A percentile compares a stretch with the other conserved stretches of the same genome.
Evolutionary conservation across 352 stramenopile species (phyloP).

Genomic region (Globisporangium uncinulatum): DNA sequence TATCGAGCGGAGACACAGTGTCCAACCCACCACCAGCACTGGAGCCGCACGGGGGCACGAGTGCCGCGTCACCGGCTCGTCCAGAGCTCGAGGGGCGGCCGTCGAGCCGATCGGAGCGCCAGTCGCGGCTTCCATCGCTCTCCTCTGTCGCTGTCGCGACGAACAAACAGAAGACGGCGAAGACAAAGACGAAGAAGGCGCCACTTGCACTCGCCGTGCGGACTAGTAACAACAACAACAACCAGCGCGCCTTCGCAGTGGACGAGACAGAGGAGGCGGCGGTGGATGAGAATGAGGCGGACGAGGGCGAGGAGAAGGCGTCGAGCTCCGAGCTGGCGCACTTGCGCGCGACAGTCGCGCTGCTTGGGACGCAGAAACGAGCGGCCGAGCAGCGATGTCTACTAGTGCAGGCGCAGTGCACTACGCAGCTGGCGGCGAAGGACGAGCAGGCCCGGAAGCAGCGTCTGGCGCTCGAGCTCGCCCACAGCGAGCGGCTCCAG

Average conservation of each 20-base stretch:
- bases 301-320: conserved; percentile 5
- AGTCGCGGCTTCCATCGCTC: conserved; percentile 5
- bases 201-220: neutral
- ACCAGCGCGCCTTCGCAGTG: neutral
- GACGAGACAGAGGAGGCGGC: too few relatives aligned
- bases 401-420: conserved; percentile 31
- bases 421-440: conserved; percentile 39
- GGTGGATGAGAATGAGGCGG: neutral
- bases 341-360: conserved; percentile 17
- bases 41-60: too few relatives aligned
- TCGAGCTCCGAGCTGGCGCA: conserved; percentile 20
- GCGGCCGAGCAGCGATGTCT: conserved; percentile 44
- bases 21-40: too few relatives aligned
- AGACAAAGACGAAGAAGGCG: conserved; percentile 2
- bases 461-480: conserved; percentile 42
- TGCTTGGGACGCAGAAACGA: conserved; percentile 21
- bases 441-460: conserved; percentile 52
- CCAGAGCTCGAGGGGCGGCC: conserved; percentile 7
- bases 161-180: conserved; percentile 10
- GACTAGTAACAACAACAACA: conserved; percentile 6
- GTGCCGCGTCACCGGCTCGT: neutral
- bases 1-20: neutral
- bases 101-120: neutral
- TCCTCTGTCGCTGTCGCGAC: neutral
- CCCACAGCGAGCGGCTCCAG: conserved; percentile 21